Percentiles rank a stretch among this genome's conserved stretches.
phyloP scores from a whole-genome alignment of 306 rosid species.

The Vigna hirtella region DNA sequence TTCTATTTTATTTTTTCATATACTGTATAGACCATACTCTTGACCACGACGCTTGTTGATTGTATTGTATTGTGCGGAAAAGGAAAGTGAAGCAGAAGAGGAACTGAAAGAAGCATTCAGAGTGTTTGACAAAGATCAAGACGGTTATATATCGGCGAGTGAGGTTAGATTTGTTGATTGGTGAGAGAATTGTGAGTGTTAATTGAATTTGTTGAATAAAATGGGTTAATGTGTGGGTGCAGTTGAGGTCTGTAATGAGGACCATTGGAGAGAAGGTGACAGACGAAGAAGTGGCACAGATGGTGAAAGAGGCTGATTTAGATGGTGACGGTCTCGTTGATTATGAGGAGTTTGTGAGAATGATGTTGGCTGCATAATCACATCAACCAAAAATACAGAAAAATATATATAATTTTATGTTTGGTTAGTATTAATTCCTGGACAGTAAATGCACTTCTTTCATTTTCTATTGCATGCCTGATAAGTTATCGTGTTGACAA shows the following conservation, averaged over 20 bases:
- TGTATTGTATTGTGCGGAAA: neutral
- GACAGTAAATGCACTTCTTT: too few species aligned
- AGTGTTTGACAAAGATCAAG: conserved; percentile 73
- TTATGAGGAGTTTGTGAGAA: conserved; percentile 67
- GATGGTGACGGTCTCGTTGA: conserved; percentile 77
- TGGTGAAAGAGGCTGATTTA: conserved; percentile 76
- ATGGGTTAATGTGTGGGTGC: neutral
- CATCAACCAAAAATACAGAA: neutral
- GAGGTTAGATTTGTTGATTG: conserved; percentile 52
- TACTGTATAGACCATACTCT: neutral
- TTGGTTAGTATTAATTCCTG: neutral
- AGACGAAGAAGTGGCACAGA: conserved; percentile 67
- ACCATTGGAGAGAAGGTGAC: conserved; percentile 59
- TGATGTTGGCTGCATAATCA: conserved; percentile 60
- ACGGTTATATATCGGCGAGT: conserved; percentile 70
- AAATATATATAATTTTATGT: neutral
- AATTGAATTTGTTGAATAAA: neutral
- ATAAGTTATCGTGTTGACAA: too few species aligned
- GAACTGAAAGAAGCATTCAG: conserved; percentile 69
- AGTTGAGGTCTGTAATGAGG: conserved; percentile 69
- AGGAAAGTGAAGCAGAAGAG: conserved; percentile 66
- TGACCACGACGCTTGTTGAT: neutral
- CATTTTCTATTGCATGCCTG: too few species aligned
- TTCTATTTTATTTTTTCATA: too few species aligned
- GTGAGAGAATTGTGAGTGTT: neutral